These are phyloP conservation scores for Backusella parvicylindrica DNA, from an alignment of 192 early-diverging fungal genomes.

Conservation along the genomic window DNA sequence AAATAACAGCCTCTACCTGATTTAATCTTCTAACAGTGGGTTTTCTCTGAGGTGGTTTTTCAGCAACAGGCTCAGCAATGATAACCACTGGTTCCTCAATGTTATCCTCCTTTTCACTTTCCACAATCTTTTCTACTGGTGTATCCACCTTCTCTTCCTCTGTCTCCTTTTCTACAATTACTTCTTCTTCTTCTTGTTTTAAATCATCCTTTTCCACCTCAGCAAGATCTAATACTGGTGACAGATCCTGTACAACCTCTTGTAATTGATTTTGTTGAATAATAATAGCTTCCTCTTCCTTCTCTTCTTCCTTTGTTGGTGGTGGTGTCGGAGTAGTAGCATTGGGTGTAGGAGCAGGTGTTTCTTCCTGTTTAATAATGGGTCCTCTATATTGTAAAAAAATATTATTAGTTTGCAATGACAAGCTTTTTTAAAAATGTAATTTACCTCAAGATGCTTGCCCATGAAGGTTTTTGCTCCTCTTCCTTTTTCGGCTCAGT, in stretches of 20 bases:
- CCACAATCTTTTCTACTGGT: neutral
- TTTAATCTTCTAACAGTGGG: constrained; percentile 19
- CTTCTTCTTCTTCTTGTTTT: neutral
- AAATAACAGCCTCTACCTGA: constrained; percentile 27
- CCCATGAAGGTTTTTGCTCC: constrained; percentile 31
- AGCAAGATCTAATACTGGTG: neutral
- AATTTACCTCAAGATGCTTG: constrained; percentile 29
- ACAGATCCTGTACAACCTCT: neutral
- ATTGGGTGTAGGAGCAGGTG: neutral
- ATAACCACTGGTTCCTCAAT: neutral
- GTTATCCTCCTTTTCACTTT: neutral
- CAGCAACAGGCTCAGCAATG: neutral
- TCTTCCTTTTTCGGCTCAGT: constrained; percentile 8
- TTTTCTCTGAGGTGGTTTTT: neutral
- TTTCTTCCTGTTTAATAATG: neutral
- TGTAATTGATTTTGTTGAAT: neutral
- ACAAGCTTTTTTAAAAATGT: neutral
- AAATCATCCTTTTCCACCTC: neutral
- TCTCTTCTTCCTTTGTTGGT: neutral
- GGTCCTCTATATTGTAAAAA: constrained; percentile 18
- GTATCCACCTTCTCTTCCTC: neutral
- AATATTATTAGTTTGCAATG: too few species aligned
- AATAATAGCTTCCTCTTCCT: neutral
- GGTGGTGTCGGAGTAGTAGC: neutral
- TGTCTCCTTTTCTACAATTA: too few species aligned